Evolutionary conservation across 2,329 filamentous ascomycete species (phyloP), one percentile per base, ranked within the genome.

Genomic region (Lachnellula arida): DNA sequence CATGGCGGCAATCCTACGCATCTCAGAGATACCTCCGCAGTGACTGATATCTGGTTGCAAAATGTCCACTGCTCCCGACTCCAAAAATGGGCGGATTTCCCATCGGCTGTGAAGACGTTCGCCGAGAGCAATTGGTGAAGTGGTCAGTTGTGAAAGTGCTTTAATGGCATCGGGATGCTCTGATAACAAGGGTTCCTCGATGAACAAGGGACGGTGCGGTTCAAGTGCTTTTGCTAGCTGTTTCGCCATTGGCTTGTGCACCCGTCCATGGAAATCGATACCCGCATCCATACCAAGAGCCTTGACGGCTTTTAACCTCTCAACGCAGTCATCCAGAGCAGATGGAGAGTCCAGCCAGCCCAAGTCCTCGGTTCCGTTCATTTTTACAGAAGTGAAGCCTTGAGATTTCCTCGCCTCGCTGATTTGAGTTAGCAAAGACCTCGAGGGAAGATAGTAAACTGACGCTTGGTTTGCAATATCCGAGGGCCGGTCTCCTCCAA

Each of bases 231-330:
- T 79, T 1, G 85, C 86, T 2, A 92, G 78, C 63, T 91, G 88
- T 63, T 88, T 89, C 0, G 87, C 88, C 87, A 91, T 91, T n/a
- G 87, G 85, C 59, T 86, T 87, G 71, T 91, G 88, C 0, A 90
- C 75, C 8, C 87, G 81, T 3, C 88, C 89, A 67, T 92, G 89
- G 70, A 91, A 91, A 64, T 92, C 89, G 25, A 92, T 77, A 1
- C 84, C 89, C 0, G 80, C 87, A 55, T 91, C 87, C 62, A 92
- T 79, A 1, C 87, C 87, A 0, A 89, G 72, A 0, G 78, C 76
- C 67, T 87, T 89, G 9, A 92, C 88, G 0, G 80, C 76, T 62
- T 85, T 84, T 12, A 92, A 74, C 1, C 88, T 78, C 56, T 88
- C 81, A 2, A 91, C 82, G 46, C 81, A 84, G 5, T 78, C 75